Base-by-base conservation (phyloP, 1,284 basidiomycete genomes). In the Rhodotorula sp. region DNA sequence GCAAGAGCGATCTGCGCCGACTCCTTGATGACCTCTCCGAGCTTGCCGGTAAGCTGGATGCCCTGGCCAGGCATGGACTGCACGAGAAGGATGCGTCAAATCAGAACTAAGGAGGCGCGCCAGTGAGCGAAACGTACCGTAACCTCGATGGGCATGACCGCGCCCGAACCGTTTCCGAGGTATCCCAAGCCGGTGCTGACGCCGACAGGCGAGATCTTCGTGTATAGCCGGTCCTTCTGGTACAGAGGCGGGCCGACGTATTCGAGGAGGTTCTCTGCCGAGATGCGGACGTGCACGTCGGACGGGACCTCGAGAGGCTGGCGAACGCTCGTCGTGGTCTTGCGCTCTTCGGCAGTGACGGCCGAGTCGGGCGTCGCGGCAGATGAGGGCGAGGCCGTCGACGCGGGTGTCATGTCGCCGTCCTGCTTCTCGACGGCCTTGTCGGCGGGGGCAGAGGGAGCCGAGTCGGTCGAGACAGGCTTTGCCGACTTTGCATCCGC, bases 1-100 rank as follows among this genome's bases (percentile, higher is more conserved):
- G 89, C 90, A 59, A 98, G 83, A 2, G 90, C 92, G 72, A 98
- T 95, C 80, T 95, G 91, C 0, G 95, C 94, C 68, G 89, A 92
- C 82, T 98, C 95, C 66, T 93, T 87, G 79, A 98, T 98, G 69
- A 98, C 95, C 77, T 99, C 95, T 61, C 95, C 95, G 4, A 99
- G 88, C 83, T 98, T 98, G 61, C 95, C 95, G 0, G 95, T 98
- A 10, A 98, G 83, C 77, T 94, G 92, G 4, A 98, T 83, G 18
- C 93, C 94, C 80, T 94, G 94, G 11, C 92, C 93, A 37, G 92
- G 92, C 91, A 94, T 94, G 64, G 87, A 88, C 91, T 93, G 75
- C 30, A 51, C 10, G n/a, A 15, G 5, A 24, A 24, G 48, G 48
- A 30, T 24, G 34, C 34, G 34, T 34, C 10, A 34, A 34, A 5